Percentiles rank a stretch among this genome's conserved stretches.
These are phyloP conservation scores for Elsinoe australis DNA, from an alignment of 2,329 filamentous ascomycete genomes.

Conservation along the genomic window DNA sequence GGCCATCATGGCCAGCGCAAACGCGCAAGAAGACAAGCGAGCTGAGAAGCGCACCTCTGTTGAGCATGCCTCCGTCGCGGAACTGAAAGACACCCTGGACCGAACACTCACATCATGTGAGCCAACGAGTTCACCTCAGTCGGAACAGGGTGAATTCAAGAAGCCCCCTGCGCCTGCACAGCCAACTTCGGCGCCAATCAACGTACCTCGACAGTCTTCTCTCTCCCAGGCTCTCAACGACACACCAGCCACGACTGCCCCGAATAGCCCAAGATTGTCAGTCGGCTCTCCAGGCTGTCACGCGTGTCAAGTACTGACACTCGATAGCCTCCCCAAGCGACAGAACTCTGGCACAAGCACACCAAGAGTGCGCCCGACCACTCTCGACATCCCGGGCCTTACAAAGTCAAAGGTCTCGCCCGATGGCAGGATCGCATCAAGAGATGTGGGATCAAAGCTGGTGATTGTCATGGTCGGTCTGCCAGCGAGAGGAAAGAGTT, in stretches of 20 bases:
- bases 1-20: slow-evolving; percentile 27
- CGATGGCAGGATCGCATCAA: slow-evolving; percentile 84
- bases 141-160: slow-evolving; percentile 8
- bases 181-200: neutral
- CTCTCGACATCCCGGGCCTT: slow-evolving; percentile 91
- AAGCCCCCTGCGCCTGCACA: slow-evolving; percentile 4
- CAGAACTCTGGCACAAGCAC: slow-evolving; percentile 71
- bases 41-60: slow-evolving; percentile 2
- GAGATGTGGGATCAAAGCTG: slow-evolving; percentile 91
- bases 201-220: slow-evolving; percentile 1
- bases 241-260: slow-evolving; percentile 55
- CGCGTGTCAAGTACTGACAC: slow-evolving; percentile 18
- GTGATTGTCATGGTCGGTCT: slow-evolving; percentile 98
- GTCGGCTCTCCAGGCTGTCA: slow-evolving; percentile 27
- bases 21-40: slow-evolving; percentile 15
- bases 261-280: slow-evolving; percentile 55
- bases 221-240: slow-evolving; percentile 47
- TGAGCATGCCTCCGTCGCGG: slow-evolving; percentile 10
- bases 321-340: slow-evolving; percentile 54
- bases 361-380: slow-evolving; percentile 80
- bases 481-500: slow-evolving; percentile 91
- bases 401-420: slow-evolving; percentile 93
- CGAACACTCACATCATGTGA: slow-evolving; percentile 12
- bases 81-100: slow-evolving; percentile 18
- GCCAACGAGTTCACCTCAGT: slow-evolving; percentile 5